Evolutionary conservation across 75 land plant genomes (phyloP).

Genomic region (Picea glauca): DNA sequence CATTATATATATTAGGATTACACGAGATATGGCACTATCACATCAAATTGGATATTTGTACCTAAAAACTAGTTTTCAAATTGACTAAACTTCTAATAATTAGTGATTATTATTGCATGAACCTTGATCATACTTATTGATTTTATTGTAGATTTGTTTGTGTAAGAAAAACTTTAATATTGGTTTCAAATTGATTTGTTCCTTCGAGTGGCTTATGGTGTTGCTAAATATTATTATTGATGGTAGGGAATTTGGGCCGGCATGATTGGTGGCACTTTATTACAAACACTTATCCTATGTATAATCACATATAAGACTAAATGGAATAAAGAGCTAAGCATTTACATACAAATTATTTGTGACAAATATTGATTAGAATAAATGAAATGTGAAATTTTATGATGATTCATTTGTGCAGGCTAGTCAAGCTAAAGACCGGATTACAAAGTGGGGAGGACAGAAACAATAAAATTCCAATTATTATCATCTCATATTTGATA

Average conservation of each 20-base stretch:
- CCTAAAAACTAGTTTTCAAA: too few species aligned
- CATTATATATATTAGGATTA: background rate
- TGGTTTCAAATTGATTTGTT: too few species aligned
- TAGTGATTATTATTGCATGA: too few species aligned
- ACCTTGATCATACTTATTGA: too few species aligned
- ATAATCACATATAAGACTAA: slow-evolving; percentile 24
- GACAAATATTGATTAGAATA: background rate
- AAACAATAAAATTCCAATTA: too few species aligned
- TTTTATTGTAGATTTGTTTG: background rate
- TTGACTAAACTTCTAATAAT: too few species aligned
- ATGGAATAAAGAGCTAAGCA: slow-evolving; percentile 38
- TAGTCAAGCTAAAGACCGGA: slow-evolving; percentile 28
- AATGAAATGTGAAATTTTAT: background rate
- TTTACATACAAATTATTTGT: background rate
- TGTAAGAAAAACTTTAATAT: too few species aligned
- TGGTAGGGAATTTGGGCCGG: slow-evolving; percentile 52
- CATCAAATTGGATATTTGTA: too few species aligned
- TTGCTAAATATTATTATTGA: background rate
- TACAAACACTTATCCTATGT: slow-evolving; percentile 32
- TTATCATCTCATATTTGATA: too few species aligned
- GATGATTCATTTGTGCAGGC: slow-evolving; percentile 19
- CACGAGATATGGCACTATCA: too few species aligned
- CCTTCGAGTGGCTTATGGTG: too few species aligned
- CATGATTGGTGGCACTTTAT: slow-evolving; percentile 27
- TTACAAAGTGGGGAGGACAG: slow-evolving; percentile 34